These are phyloP conservation scores for Fusarium tuaranense DNA, from an alignment of 2,329 filamentous ascomycete genomes.

Conservation along the genomic window DNA sequence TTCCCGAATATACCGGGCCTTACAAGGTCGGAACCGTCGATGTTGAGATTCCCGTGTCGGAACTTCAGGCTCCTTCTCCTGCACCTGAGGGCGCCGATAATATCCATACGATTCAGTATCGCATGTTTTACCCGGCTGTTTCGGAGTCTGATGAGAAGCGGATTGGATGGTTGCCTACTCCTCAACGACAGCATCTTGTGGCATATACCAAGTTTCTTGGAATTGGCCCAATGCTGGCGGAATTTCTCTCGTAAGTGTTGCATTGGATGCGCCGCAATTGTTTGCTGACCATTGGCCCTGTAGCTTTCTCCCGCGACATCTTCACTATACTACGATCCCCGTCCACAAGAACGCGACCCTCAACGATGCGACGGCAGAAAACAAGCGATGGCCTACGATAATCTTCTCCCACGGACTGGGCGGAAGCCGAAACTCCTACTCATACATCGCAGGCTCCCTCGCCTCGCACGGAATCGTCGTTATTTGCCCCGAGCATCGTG, in stretches of 20 bases:
- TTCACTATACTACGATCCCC: slow-evolving; percentile 80
- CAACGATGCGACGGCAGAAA: slow-evolving; percentile 59
- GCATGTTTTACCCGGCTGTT: slow-evolving; percentile 83
- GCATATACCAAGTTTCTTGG: slow-evolving; percentile 84
- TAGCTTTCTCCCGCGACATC: slow-evolving; percentile 75
- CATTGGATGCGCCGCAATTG: fast-evolving
- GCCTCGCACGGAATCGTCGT: slow-evolving; percentile 86
- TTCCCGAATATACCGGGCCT: slow-evolving; percentile 79
- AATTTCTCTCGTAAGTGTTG: slow-evolving; percentile 68
- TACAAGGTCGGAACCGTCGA: slow-evolving; percentile 79
- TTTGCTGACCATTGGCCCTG: slow-evolving; percentile 5
- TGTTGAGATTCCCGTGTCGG: slow-evolving; percentile 79
- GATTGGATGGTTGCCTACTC: slow-evolving; percentile 82
- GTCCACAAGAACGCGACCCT: slow-evolving; percentile 78
- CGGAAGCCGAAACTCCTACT: slow-evolving; percentile 85
- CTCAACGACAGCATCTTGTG: slow-evolving; percentile 79
- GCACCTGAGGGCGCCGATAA: slow-evolving; percentile 64
- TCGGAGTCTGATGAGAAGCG: slow-evolving; percentile 64
- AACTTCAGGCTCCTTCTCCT: slow-evolving; percentile 66
- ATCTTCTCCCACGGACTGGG: slow-evolving; percentile 90
- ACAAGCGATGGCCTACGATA: slow-evolving; percentile 79
- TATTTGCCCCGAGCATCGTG: slow-evolving; percentile 84
- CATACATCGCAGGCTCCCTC: slow-evolving; percentile 81
- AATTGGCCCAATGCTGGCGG: slow-evolving; percentile 67
- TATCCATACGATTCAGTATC: slow-evolving; percentile 81